Conservation (phyloP, 441 rosid genomes). For the Populus hybrid region DNA sequence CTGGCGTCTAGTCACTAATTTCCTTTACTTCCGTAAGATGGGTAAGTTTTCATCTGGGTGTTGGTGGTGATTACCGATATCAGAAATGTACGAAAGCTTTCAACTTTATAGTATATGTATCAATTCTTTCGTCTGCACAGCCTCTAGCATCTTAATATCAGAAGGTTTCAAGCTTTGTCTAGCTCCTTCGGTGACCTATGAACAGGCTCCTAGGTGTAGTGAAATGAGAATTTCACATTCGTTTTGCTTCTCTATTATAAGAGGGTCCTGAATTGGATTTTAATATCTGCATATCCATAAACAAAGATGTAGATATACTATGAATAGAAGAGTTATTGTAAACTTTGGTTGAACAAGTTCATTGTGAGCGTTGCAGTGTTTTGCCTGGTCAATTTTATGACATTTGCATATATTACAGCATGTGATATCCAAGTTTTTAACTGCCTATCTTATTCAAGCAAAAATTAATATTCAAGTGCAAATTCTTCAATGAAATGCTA, state of each 20-base stretch:
- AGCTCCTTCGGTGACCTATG: not conserved
- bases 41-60: constrained; percentile 36
- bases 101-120: not conserved
- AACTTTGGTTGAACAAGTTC: not conserved
- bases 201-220: not conserved
- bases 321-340: not conserved
- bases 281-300: not conserved
- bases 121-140: not conserved
- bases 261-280: not conserved
- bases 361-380: not conserved
- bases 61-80: not conserved
- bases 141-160: not conserved
- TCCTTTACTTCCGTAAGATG: constrained; percentile 93
- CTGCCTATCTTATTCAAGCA: not conserved
- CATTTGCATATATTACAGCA: not conserved
- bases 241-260: not conserved
- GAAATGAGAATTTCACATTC: not conserved
- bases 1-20: constrained; percentile 98
- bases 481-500: not conserved
- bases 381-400: not conserved
- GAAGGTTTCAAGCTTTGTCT: not conserved
- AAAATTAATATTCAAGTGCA: not conserved
- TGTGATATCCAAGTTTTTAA: not conserved
- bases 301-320: not conserved
- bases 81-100: not conserved